Evolutionary conservation across 192 early-diverging fungal species (phyloP), one percentile per base, ranked within the genome.

Genomic region (Entomortierella chlamydospora): DNA sequence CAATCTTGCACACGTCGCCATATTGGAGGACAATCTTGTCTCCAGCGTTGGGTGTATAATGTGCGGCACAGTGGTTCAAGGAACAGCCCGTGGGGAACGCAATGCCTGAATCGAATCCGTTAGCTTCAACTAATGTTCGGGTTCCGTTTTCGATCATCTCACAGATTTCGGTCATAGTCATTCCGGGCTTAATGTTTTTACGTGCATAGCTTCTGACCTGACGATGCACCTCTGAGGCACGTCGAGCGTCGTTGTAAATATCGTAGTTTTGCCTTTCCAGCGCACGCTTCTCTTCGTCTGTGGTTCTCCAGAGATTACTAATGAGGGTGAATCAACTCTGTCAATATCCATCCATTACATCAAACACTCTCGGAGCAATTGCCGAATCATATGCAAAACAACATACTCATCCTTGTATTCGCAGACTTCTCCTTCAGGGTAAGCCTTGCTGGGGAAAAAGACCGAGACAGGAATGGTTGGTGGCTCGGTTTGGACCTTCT

Each of bases 41-140:
- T 11, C 98, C 97, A 6, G 93, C 90, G 81, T 98, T 99, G 0
- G 98, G 98, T 25, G 98, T 97, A 66, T 93, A 99, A 73, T 99
- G 98, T 4, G 98, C 98, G 3, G 98, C 98, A 60, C 92, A 92
- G 70, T 98, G 89, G 73, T 99, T 98, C 42, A 98, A 69, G 4
- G 96, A 98, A 66, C 88, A 86, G 18, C 98, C 98, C 11, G 96
- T 98, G 8, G 98, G 98, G 82, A 99, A 99, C 3, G 92, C 98
- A 70, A 98, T 95, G 2, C 96, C 73, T 2, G 93, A 79, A 55
- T 92, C 92, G 31, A 96, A 72, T 0, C 95, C 96, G 25, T 91
- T 88, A 26, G 85, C 97, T 71, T 97, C 92, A 15, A 97, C 84
- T 47, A 98, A 81, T 4, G 87, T 85, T 13, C 97, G 85, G 2